Evolutionary conservation across 768 basidiomycete species (phyloP), one percentile per base, ranked within the genome.

Genomic region (Cyclocybe cylindracea): DNA sequence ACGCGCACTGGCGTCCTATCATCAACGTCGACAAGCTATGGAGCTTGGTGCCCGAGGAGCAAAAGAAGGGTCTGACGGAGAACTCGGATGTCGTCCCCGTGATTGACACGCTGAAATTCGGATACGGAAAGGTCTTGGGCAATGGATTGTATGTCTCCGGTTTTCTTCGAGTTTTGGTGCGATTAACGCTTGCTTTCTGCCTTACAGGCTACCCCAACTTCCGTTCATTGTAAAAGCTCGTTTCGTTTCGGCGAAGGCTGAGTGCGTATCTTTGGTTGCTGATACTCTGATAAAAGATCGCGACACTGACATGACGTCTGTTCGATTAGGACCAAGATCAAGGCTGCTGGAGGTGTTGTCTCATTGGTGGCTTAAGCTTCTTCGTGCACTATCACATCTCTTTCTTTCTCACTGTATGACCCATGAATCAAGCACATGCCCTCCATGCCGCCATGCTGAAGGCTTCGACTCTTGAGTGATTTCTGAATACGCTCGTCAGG

Each of bases 1-100:
- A 97, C 74, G 73, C 80, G 61, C 80, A 85, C 75, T 97, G 93
- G 94, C 84, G 89, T 57, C 94, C 96, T 14, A 89, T 88, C 70
- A 91, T 99, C 87, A 99, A 99, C 79, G 86, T 98, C 72, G 97
- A 98, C 84, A 95, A 95, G 78, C 82, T 96, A 47, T 93, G 93
- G 93, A 81, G 84, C 57, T 87, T 97, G 65, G 88, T 97, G 29
- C 91, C 94, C 35, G 84, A 76, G 46, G 87, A 82, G 67, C 85
- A 95, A 80, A 91, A 89, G 82, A 74, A 83, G 75, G 85, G 78
- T 34, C 67, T 94, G 67, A 87, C 78, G 14, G 84, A 84, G 62
- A 67, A 74, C 57, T 92, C 89, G 33, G 83, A 91, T 51, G 76
- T 94, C 62, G 97, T 98, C 16, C 97, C 97, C 39, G 95, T 99